Base-by-base conservation (phyloP, 2,329 filamentous ascomycete species). In the Exserohilum rostratum region DNA sequence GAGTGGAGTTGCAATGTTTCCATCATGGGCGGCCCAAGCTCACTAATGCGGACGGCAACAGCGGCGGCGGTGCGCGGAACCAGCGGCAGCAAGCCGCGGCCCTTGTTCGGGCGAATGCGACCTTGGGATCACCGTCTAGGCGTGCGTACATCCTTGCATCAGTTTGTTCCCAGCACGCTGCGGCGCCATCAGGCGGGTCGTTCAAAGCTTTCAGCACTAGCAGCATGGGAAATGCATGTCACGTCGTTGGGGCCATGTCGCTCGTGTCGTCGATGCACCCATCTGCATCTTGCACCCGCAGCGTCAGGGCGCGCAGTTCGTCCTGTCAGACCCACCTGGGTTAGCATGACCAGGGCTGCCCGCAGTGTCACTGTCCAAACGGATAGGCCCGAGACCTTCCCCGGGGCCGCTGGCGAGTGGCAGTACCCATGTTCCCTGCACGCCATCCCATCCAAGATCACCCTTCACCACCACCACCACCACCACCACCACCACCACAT, bases 61-160 rank as follows among this genome's bases (percentile, higher is more conserved):
- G 50, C 56, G 45, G 51, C 50, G 35, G 42, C 58, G 52, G 60
- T 50, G 45, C 54, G 55, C 57, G 60, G 57, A 53, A 55, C 46
- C 45, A 55, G 52, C 53, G 51, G 59, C 51, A 47, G 25, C 51
- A 53, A 18, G 35, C 47, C 47, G 42, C 47, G 52, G 60, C 52
- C 60, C 59, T 60, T 57, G 51, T 49, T 50, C 53, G 58, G 56
- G 29, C n/a, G 43, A 33, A 37, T 43, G 29, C 34, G 29, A 33
- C 2, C 27, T 7, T 50, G 46, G 39, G 45, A 53, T 53, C 50
- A 46, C 54, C 46, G 30, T n/a, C 27, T 45, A 53, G 39, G 11
- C 20, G 22, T 33, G 22, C 17, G 13, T 17, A 12, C 13, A 22
- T 40, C 31, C 37, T 55, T 33, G 43, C 20, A 17, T 34, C 35